Evolutionary conservation across 73 alveolate species (phyloP).

Genomic region (Stentor roeselii): DNA sequence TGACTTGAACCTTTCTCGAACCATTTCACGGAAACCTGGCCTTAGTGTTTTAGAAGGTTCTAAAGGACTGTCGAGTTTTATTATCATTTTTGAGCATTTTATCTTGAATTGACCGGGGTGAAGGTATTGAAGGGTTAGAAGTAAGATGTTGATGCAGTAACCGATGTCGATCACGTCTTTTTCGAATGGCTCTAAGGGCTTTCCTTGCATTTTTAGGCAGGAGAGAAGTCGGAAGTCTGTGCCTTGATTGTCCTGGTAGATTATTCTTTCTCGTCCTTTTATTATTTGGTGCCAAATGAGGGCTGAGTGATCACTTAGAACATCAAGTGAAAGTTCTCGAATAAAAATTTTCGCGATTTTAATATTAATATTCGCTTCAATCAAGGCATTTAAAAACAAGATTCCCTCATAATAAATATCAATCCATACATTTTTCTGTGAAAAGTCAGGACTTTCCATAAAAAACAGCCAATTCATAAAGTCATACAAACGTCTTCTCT

Average conservation of each 20-base stretch:
- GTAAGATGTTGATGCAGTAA: background rate
- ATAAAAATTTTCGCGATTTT: conserved; percentile 8
- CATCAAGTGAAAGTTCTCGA: background rate
- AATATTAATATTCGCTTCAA: background rate
- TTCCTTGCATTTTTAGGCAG: background rate
- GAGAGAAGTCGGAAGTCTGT: background rate
- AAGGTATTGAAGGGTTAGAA: background rate
- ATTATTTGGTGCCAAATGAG: background rate
- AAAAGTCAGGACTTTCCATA: background rate
- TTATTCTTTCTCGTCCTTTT: background rate
- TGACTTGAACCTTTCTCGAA: background rate
- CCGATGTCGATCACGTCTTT: conserved; percentile 12
- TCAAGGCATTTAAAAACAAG: background rate
- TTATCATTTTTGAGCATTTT: background rate
- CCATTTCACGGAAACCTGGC: background rate
- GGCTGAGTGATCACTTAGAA: background rate
- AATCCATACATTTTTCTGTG: background rate
- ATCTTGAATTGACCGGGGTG: background rate
- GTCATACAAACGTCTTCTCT: background rate
- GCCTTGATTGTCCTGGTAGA: conserved; percentile 7
- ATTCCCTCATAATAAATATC: background rate
- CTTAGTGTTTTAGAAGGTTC: background rate
- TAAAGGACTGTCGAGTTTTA: background rate
- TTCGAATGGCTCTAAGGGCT: background rate
- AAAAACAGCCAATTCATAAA: conserved; percentile 18